Percentiles rank a stretch among this genome's conserved stretches.
phyloP scores from a whole-genome alignment of 495 filamentous ascomycete genomes.

The Hypoxylon fragiforme region DNA sequence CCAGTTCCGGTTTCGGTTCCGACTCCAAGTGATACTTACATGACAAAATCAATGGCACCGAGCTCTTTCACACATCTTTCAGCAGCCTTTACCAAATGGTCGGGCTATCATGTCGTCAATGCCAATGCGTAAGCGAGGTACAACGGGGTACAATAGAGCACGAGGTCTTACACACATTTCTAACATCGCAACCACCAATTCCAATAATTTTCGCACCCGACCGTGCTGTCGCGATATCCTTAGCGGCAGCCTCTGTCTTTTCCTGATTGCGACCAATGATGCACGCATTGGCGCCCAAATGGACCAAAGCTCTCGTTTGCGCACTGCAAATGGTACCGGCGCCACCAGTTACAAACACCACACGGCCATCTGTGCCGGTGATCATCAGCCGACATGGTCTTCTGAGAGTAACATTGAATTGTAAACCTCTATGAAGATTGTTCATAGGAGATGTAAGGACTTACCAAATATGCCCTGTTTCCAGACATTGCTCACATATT shows the following conservation, averaged over 20 bases:
- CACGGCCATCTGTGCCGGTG: conserved; percentile 68
- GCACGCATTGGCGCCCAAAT: conserved; percentile 89
- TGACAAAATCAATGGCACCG: conserved; percentile 88
- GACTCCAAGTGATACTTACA: no score
- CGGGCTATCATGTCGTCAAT: conserved; percentile 48
- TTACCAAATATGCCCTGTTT: conserved; percentile 81
- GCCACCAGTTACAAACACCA: conserved; percentile 94
- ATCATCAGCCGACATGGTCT: conserved; percentile 6
- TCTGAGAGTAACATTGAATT: background rate
- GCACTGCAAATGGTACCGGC: conserved; percentile 92
- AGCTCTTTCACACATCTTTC: conserved; percentile 78
- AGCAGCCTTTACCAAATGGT: conserved; percentile 70
- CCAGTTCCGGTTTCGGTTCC: no score
- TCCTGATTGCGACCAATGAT: conserved; percentile 90
- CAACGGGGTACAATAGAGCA: background rate
- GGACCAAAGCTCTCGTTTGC: conserved; percentile 86
- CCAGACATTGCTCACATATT: conserved; percentile 82
- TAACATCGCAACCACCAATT: conserved; percentile 82
- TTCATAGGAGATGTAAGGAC: no score
- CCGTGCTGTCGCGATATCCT: conserved; percentile 78
- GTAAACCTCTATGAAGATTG: no score
- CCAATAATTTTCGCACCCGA: conserved; percentile 81
- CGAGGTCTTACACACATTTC: conserved; percentile 46
- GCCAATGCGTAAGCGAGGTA: background rate
- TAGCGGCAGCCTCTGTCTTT: conserved; percentile 80